Evolutionary conservation across 2,329 filamentous ascomycete species (phyloP).

Genomic region (Juglanconis oblonga): DNA sequence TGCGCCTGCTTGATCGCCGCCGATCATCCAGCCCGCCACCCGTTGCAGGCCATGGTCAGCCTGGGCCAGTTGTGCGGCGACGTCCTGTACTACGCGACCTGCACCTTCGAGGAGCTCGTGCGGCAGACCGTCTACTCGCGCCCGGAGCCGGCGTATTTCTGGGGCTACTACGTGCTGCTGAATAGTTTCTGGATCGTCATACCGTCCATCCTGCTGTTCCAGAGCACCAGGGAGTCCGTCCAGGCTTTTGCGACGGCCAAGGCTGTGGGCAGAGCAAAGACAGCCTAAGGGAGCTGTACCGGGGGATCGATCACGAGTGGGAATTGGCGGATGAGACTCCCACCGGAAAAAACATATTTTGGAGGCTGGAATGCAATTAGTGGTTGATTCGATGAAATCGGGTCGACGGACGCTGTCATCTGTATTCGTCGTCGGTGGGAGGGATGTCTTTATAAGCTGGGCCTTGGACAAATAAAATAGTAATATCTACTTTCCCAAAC

Average conservation of each 20-base stretch:
- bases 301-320: too few species aligned
- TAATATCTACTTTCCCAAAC: too few species aligned
- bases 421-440: too few species aligned
- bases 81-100: slow-evolving; percentile 50
- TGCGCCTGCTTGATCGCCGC: slow-evolving; percentile 42
- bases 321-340: too few species aligned
- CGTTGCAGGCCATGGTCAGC: slow-evolving; percentile 45
- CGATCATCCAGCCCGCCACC: slow-evolving; percentile 44
- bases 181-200: slow-evolving; percentile 55
- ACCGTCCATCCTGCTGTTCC: slow-evolving; percentile 26
- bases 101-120: slow-evolving; percentile 38
- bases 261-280: neutral
- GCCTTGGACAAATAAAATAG: too few species aligned
- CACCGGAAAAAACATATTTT: too few species aligned
- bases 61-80: slow-evolving; percentile 51
- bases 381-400: too few species aligned
- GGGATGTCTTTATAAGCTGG: too few species aligned
- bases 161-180: slow-evolving; percentile 49
- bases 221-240: neutral
- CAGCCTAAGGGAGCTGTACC: too few species aligned
- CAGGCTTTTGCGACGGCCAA: neutral
- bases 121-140: slow-evolving; percentile 43
- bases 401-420: too few species aligned
- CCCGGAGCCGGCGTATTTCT: slow-evolving; percentile 51
- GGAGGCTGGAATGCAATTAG: too few species aligned